phyloP scores from a whole-genome alignment of 2,329 filamentous ascomycete genomes.

The Coniochaeta sp. region DNA sequence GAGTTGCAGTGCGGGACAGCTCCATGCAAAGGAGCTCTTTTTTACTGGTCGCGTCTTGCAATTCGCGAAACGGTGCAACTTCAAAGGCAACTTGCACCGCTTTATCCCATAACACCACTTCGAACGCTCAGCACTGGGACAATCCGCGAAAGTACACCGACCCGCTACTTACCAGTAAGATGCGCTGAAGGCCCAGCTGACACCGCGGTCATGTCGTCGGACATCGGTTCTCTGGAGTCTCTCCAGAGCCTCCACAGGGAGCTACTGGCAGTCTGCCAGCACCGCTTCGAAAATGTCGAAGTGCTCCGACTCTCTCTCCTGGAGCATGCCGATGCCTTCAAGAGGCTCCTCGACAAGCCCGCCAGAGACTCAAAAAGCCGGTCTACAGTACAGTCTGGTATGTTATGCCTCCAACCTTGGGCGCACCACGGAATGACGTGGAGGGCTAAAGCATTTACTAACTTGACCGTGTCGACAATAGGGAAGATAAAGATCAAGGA shows the following conservation, averaged over 20 bases:
- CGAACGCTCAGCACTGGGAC: not conserved
- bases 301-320: constrained; percentile 67
- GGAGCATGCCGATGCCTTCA: constrained; percentile 58
- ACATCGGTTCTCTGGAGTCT: constrained; percentile 64
- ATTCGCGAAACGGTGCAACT: not conserved
- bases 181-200: constrained; percentile 25
- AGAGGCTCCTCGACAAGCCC: constrained; percentile 67
- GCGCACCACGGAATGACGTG: not conserved
- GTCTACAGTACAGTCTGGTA: constrained; percentile 61
- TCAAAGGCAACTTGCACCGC: not conserved
- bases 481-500: constrained; percentile 70
- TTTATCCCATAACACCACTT: not conserved
- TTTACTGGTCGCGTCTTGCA: constrained; percentile 1
- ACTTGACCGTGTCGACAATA: constrained; percentile 27
- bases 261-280: constrained; percentile 68
- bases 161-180: constrained; percentile 11
- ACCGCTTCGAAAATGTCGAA: constrained; percentile 52
- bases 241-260: constrained; percentile 83
- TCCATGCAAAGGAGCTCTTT: constrained; percentile 4
- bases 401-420: constrained; percentile 12
- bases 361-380: constrained; percentile 70
- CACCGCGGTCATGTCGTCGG: constrained; percentile 60
- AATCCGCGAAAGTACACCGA: not conserved
- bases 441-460: not conserved
- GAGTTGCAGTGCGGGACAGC: not conserved